Evolutionary conservation across 192 early-diverging fungal genomes (phyloP).

Genomic region (Linnemannia hyalina): DNA sequence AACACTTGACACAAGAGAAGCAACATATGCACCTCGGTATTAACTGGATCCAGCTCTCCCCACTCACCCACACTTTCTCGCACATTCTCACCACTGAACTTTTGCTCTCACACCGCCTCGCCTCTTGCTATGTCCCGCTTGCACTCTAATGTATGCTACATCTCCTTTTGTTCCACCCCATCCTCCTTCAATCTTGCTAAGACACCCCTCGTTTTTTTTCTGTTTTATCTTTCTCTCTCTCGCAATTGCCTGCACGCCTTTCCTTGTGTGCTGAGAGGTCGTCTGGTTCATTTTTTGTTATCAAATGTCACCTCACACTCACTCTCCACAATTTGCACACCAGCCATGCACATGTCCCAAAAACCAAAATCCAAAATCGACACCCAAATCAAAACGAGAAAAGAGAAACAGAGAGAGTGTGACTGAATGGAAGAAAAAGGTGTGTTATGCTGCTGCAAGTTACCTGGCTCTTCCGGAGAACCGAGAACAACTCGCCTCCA

Average conservation of each 20-base stretch:
- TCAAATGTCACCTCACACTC: background rate
- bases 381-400: slow-evolving; percentile 6
- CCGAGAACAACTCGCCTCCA: slow-evolving; percentile 90
- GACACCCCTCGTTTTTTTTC: slow-evolving; percentile 2
- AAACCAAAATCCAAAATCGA: background rate
- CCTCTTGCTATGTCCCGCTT: background rate
- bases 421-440: background rate
- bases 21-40: background rate
- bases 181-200: background rate
- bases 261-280: background rate
- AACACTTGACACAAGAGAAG: background rate
- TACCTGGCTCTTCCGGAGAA: slow-evolving; percentile 78
- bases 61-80: background rate
- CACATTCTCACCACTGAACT: background rate
- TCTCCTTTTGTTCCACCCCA: background rate
- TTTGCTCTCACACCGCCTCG: background rate
- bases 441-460: background rate
- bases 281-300: background rate
- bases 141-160: background rate
- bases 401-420: background rate
- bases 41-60: slow-evolving; percentile 1
- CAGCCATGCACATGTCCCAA: background rate
- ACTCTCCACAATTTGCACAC: slow-evolving; percentile 8
- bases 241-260: background rate
- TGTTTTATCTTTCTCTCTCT: background rate